phyloP scores from a whole-genome alignment of 1,284 basidiomycete species.

The Inonotus obliquus region DNA sequence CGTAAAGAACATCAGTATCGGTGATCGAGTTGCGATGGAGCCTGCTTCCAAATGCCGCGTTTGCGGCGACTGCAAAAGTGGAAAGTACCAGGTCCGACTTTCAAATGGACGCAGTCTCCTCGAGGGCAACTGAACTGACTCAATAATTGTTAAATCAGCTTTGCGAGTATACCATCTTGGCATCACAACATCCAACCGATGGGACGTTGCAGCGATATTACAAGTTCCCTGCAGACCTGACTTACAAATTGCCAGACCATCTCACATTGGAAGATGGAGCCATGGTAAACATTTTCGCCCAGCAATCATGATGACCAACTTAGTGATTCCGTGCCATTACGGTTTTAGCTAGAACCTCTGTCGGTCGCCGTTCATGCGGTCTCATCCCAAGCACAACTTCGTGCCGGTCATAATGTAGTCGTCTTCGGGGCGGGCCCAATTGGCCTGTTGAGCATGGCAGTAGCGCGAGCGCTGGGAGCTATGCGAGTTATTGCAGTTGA shows the following conservation, averaged over 20 bases:
- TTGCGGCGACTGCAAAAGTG: slow-evolving; percentile 73
- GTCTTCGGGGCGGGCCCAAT: slow-evolving; percentile 93
- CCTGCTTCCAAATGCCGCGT: slow-evolving; percentile 73
- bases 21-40: slow-evolving; percentile 85
- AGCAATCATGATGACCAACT: too few species aligned
- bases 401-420: slow-evolving; percentile 66
- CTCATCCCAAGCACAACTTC: slow-evolving; percentile 69
- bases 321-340: not conserved
- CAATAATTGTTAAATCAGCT: slow-evolving; percentile 4
- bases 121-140: not conserved
- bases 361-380: slow-evolving; percentile 91
- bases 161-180: slow-evolving; percentile 46
- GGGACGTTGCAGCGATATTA: slow-evolving; percentile 86
- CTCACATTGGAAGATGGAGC: slow-evolving; percentile 81
- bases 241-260: slow-evolving; percentile 67
- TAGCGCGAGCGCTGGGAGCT: slow-evolving; percentile 86
- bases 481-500: slow-evolving; percentile 80
- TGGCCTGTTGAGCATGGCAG: slow-evolving; percentile 88
- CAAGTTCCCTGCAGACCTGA: slow-evolving; percentile 67
- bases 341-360: slow-evolving; percentile 82
- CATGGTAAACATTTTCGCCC: slow-evolving; percentile 46
- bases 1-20: slow-evolving; percentile 71
- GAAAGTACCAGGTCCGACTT: slow-evolving; percentile 65
- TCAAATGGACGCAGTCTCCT: too few species aligned
- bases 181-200: slow-evolving; percentile 82